A percentile compares a stretch with the other conserved stretches of the same genome.
phyloP scores from a whole-genome alignment of 2,329 filamentous ascomycete species.

The Tothia fuscella region DNA sequence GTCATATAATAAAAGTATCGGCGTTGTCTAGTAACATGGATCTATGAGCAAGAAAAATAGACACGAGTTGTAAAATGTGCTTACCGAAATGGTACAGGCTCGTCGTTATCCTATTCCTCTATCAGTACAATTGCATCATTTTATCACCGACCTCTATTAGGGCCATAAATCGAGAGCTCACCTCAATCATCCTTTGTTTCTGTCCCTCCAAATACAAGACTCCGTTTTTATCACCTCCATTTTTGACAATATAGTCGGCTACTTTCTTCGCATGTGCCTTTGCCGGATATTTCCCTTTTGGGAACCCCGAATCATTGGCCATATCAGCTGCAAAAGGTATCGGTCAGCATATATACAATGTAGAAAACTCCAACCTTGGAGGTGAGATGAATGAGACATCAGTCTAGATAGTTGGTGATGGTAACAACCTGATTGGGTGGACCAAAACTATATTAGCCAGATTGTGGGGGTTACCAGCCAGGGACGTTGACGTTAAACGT shows the following conservation, averaged over 20 bases:
- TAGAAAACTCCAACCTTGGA: no score
- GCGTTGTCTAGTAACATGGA: slow-evolving; percentile 51
- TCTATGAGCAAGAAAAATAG: slow-evolving; percentile 22
- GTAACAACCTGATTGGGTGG: no score
- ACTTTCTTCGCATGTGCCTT: slow-evolving; percentile 79
- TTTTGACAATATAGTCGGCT: slow-evolving; percentile 59
- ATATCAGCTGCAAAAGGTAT: slow-evolving; percentile 7
- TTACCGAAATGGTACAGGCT: slow-evolving; percentile 67
- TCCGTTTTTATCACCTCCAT: slow-evolving; percentile 53
- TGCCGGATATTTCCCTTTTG: slow-evolving; percentile 59
- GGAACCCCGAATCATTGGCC: slow-evolving; percentile 18
- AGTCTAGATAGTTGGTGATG: no score
- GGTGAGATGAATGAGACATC: no score
- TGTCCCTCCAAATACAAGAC: slow-evolving; percentile 83
- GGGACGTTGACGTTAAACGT: no score
- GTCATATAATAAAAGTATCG: slow-evolving; percentile 93
- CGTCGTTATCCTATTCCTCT: slow-evolving; percentile 60
- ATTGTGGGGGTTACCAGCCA: no score
- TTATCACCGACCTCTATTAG: no score
- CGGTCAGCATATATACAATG: no score
- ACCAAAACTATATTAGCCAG: no score
- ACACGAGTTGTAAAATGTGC: slow-evolving; percentile 37
- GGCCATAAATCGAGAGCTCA: slow-evolving; percentile 14
- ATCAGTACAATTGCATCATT: neutral
- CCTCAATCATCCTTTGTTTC: slow-evolving; percentile 65